Percentiles rank a stretch among this genome's conserved stretches.
Conservation (phyloP, 768 basidiomycete genomes). For the Galerina marginata region DNA sequence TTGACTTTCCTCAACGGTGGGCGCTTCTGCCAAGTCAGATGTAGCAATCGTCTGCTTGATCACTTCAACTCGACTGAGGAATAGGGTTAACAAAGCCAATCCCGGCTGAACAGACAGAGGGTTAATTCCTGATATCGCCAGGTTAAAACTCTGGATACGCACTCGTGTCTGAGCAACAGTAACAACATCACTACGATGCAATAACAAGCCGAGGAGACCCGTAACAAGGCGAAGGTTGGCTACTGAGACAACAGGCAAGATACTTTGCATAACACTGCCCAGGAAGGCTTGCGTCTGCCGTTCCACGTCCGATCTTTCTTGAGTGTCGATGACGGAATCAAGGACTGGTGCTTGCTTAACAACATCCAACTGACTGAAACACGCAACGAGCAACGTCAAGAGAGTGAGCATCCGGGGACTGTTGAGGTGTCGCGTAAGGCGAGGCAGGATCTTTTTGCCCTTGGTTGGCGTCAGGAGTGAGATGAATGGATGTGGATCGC, state of each 20-base stretch:
- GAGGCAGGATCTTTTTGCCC: conserved; percentile 91
- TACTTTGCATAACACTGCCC: conserved; percentile 83
- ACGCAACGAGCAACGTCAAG: conserved; percentile 90
- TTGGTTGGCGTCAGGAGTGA: conserved; percentile 87
- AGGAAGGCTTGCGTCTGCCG: conserved; percentile 92
- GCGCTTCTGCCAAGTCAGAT: conserved; percentile 58
- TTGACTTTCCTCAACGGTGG: conserved; percentile 75
- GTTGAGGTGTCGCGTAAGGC: conserved; percentile 84
- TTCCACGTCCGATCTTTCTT: conserved; percentile 73
- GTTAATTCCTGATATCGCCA: not conserved
- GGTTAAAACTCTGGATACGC: conserved; percentile 28
- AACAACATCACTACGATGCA: conserved; percentile 79
- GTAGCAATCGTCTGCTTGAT: conserved; percentile 75
- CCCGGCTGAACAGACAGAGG: conserved; percentile 68
- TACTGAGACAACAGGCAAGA: conserved; percentile 80
- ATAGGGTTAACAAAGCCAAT: conserved; percentile 85
- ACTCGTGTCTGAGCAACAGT: conserved; percentile 83
- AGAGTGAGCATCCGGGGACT: conserved; percentile 83
- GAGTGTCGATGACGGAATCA: conserved; percentile 67
- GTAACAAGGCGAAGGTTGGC: conserved; percentile 83
- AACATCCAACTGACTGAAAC: conserved; percentile 93
- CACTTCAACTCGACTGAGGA: conserved; percentile 91
- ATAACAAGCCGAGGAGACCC: conserved; percentile 82
- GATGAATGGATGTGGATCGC: conserved; percentile 96
- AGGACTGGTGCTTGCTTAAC: conserved; percentile 77